Conservation (phyloP, 2,329 filamentous ascomycete genomes). For the Arachnopeziza araneosa region DNA sequence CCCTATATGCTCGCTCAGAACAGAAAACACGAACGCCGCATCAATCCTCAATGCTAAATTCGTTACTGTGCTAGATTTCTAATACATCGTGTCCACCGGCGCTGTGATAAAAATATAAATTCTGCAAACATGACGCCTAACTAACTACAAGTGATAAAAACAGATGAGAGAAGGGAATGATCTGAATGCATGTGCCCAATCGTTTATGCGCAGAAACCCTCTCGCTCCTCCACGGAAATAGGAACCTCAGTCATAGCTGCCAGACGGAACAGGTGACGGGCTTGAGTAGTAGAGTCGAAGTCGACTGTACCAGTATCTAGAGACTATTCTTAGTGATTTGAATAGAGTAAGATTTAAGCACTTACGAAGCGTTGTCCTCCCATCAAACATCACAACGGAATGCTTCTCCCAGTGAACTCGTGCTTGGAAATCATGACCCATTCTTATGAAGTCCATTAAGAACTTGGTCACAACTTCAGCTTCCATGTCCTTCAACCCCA, state of each 20-base stretch:
- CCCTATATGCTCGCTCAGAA: background rate
- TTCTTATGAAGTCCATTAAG: constrained; percentile 61
- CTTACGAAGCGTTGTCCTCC: constrained; percentile 41
- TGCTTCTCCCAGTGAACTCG: constrained; percentile 59
- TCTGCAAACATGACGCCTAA: background rate
- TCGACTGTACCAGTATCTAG: constrained; percentile 45
- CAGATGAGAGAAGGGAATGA: background rate
- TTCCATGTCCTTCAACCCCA: constrained; percentile 62
- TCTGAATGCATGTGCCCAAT: background rate
- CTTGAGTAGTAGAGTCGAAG: constrained; percentile 41
- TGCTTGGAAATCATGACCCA: constrained; percentile 63
- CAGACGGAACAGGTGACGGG: constrained; percentile 45
- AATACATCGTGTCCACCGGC: background rate
- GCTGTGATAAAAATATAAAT: background rate
- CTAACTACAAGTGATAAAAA: background rate
- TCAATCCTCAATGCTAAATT: background rate
- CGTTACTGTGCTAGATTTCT: background rate
- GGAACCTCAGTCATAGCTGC: constrained; percentile 44
- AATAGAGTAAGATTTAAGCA: constrained; percentile 6
- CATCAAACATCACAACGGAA: constrained; percentile 46
- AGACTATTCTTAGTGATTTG: constrained; percentile 3
- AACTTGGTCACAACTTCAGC: constrained; percentile 62
- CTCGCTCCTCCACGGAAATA: constrained; percentile 34
- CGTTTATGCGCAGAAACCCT: constrained; percentile 5
- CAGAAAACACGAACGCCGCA: background rate